Conservation (phyloP, 1,139 yeast genomes). For the Kodamaea arcana region DNA sequence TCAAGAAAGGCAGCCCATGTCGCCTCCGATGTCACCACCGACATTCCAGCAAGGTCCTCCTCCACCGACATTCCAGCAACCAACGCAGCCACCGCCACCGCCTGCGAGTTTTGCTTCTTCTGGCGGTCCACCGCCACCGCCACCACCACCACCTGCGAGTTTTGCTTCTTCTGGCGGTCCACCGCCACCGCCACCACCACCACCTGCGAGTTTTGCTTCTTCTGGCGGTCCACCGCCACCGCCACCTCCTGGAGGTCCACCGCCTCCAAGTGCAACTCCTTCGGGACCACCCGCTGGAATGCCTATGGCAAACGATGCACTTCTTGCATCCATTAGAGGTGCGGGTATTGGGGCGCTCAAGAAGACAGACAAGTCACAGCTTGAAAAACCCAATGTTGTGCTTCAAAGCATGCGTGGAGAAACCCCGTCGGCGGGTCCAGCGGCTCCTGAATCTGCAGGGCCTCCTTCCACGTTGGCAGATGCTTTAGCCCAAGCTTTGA, state of each 20-base stretch:
- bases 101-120: neutral
- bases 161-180: conserved; percentile 10
- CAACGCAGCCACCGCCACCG: conserved; percentile 17
- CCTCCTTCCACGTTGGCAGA: conserved; percentile 71
- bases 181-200: conserved; percentile 18
- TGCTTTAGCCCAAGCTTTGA: conserved; percentile 84
- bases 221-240: conserved; percentile 11
- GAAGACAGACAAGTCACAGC: conserved; percentile 77
- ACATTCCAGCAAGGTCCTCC: conserved; percentile 16
- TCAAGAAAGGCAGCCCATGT: conserved; percentile 4
- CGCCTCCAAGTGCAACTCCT: too few species aligned
- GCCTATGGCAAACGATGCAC: conserved; percentile 54
- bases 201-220: too few species aligned
- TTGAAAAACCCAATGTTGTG: conserved; percentile 73
- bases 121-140: conserved; percentile 14
- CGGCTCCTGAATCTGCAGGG: conserved; percentile 21
- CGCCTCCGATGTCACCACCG: conserved; percentile 8
- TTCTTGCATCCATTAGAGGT: conserved; percentile 80
- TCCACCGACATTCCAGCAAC: conserved; percentile 15
- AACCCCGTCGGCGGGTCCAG: conserved; percentile 23
- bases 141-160: conserved; percentile 25
- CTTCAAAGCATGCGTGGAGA: conserved; percentile 73
- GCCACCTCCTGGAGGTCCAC: conserved; percentile 18
- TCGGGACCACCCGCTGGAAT: conserved; percentile 16
- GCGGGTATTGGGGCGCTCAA: conserved; percentile 66